These are phyloP conservation scores for Coemansia reversa DNA, from an alignment of 192 early-diverging fungal genomes.

Conservation along the genomic window DNA sequence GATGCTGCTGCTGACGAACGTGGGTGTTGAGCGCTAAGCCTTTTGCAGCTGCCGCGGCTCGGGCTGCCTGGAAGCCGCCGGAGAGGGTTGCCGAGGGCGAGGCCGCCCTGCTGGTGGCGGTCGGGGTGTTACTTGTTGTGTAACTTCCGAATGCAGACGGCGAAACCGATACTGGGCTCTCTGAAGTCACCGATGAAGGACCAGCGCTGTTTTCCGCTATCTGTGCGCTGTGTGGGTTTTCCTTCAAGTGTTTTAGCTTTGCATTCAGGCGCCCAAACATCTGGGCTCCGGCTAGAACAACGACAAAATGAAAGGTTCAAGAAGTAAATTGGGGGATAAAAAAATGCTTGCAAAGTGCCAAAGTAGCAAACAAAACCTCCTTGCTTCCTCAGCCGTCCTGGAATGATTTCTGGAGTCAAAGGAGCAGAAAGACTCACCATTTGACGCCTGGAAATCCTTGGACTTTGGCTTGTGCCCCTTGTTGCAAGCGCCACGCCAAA, in stretches of 20 bases:
- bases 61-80: constrained; percentile 39
- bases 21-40: constrained; percentile 23
- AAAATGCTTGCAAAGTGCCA: constrained; percentile 1
- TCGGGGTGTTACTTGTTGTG: constrained; percentile 8
- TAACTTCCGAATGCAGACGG: constrained; percentile 20
- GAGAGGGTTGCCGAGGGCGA: constrained; percentile 26
- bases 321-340: not conserved
- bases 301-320: not conserved
- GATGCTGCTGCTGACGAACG: constrained; percentile 5
- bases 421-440: not conserved
- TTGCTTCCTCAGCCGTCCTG: not conserved
- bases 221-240: constrained; percentile 43
- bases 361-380: constrained; percentile 2
- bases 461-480: not conserved
- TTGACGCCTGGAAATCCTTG: not conserved
- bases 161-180: constrained; percentile 14
- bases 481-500: not conserved
- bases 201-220: constrained; percentile 35
- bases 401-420: not conserved
- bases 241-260: constrained; percentile 54
- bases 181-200: constrained; percentile 18
- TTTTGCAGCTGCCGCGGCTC: constrained; percentile 36
- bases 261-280: constrained; percentile 58
- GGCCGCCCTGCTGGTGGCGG: constrained; percentile 31
- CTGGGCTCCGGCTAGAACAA: constrained; percentile 20